phyloP scores from a whole-genome alignment of 106 monocot genomes.

The Acanthochlamys bracteata region DNA sequence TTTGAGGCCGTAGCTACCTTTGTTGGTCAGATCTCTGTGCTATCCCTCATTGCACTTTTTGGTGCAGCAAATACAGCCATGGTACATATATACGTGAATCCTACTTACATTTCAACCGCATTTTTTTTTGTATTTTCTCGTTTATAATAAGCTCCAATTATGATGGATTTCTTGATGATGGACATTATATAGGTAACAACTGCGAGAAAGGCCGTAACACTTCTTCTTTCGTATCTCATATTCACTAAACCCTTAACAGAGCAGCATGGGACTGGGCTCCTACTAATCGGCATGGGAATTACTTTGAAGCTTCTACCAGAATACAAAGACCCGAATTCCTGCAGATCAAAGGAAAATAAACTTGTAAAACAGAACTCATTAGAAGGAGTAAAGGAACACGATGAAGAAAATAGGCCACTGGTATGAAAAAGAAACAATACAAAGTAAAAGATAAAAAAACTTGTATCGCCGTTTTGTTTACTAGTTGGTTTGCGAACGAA shows the following conservation, averaged over 20 bases:
- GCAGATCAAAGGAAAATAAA: slow-evolving; percentile 2
- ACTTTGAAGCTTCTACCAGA: slow-evolving; percentile 47
- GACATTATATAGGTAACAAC: slow-evolving; percentile 32
- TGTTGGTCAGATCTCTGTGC: slow-evolving; percentile 73
- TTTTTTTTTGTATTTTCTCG: not conserved
- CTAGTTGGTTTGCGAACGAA: not conserved
- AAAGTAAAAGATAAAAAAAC: not conserved
- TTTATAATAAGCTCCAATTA: not conserved
- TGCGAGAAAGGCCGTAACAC: slow-evolving; percentile 50
- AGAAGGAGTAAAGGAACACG: not conserved
- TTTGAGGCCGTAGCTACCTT: slow-evolving; percentile 86
- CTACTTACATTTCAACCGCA: not conserved
- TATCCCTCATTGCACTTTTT: slow-evolving; percentile 81
- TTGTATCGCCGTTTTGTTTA: not conserved
- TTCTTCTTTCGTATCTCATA: slow-evolving; percentile 51
- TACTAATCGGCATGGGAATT: slow-evolving; percentile 61
- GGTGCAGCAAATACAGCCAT: slow-evolving; percentile 88
- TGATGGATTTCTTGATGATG: not conserved
- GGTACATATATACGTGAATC: slow-evolving; percentile 26
- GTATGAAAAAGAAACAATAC: slow-evolving; percentile 11
- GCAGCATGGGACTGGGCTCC: slow-evolving; percentile 46
- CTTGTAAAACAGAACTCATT: slow-evolving; percentile 3
- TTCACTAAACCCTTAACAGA: slow-evolving; percentile 62
- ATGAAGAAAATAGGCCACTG: slow-evolving; percentile 25
- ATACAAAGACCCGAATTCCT: slow-evolving; percentile 8